Evolutionary conservation across 768 basidiomycete genomes (phyloP), one percentile per base, ranked within the genome.

Genomic region (Sporobolomyces roseus): DNA sequence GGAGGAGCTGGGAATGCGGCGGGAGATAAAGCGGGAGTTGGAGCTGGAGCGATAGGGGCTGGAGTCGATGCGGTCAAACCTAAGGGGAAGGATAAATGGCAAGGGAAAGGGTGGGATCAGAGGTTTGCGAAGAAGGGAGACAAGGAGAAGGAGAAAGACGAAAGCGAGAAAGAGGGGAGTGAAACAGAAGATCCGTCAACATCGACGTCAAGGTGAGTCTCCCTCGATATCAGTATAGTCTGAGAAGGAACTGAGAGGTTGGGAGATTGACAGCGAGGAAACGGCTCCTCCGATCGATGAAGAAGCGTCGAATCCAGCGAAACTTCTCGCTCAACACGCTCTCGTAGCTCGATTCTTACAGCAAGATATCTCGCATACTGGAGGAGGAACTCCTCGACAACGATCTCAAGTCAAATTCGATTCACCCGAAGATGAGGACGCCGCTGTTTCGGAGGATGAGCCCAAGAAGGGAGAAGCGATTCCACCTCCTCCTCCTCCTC

Each of bases 31-130:
- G 61, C 48, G 35, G 23, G 14, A 45, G 29, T 29, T 23, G 29
- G 38, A 21, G 9, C 49, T 53, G 30, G 43, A 50, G 36, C 49
- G 17, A 4, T 48, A 23, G 54, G 63, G 25, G 56, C 25, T 19
- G 56, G 10, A 12, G 56, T 4, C 12, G 58, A 60, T 48, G 58
- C 35, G 0, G 65, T 49, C 10, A 71, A 61, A 38, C 55, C 43
- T 7, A 48, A 41, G 36, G 54, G 49, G 8, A 48, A 60, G 30
- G 68, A 60, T 41, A 59, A 64, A 30, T 62, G 49, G 41, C 43
- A 46, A 16, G 46, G 50, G 3, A 63, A 62, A 56, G 71, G 70
- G 2, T 72, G 71, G 71, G 63, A 63, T 46, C 63, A 68, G 55
- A 43, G 71, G 35, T 72, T 72, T 55, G 58, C 38, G 55, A 62